phyloP scores from a whole-genome alignment of 495 filamentous ascomycete species.

The Aspergillus nanangensis region DNA sequence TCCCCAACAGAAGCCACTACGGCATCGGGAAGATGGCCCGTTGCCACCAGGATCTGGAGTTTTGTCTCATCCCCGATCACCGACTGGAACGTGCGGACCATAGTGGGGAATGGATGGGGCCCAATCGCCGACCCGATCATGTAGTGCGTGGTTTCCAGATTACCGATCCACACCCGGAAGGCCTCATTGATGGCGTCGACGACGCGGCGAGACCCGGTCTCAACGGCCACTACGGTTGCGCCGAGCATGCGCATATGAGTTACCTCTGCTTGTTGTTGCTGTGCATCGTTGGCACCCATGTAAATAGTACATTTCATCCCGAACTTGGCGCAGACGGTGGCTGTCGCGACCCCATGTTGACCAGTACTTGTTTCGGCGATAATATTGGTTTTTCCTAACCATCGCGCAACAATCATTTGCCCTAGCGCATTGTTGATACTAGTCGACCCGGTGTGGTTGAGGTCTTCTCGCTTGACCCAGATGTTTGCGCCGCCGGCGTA shows the following conservation, averaged over 20 bases:
- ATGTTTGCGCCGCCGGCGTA: constrained; percentile 85
- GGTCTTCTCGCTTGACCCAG: constrained; percentile 93
- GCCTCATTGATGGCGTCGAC: constrained; percentile 96
- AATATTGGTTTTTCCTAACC: constrained; percentile 87
- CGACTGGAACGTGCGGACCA: constrained; percentile 93
- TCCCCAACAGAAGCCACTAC: neutral
- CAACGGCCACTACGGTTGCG: constrained; percentile 82
- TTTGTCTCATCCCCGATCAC: constrained; percentile 89
- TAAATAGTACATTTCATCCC: constrained; percentile 93
- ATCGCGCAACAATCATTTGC: constrained; percentile 76
- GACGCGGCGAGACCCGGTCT: constrained; percentile 78
- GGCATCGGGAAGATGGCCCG: constrained; percentile 59
- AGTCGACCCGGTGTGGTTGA: constrained; percentile 83
- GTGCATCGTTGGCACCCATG: constrained; percentile 97
- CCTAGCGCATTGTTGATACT: constrained; percentile 98
- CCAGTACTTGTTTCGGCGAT: constrained; percentile 98
- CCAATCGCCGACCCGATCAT: constrained; percentile 95
- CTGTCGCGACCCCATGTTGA: constrained; percentile 94
- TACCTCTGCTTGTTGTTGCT: constrained; percentile 89
- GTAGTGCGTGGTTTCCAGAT: constrained; percentile 91
- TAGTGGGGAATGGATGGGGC: constrained; percentile 93
- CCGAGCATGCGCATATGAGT: constrained; percentile 94
- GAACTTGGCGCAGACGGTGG: constrained; percentile 93
- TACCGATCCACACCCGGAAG: constrained; percentile 81
- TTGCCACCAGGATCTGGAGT: constrained; percentile 64